phyloP scores from a whole-genome alignment of 2,329 filamentous ascomycete genomes.

The Bipolaris zeicola region DNA sequence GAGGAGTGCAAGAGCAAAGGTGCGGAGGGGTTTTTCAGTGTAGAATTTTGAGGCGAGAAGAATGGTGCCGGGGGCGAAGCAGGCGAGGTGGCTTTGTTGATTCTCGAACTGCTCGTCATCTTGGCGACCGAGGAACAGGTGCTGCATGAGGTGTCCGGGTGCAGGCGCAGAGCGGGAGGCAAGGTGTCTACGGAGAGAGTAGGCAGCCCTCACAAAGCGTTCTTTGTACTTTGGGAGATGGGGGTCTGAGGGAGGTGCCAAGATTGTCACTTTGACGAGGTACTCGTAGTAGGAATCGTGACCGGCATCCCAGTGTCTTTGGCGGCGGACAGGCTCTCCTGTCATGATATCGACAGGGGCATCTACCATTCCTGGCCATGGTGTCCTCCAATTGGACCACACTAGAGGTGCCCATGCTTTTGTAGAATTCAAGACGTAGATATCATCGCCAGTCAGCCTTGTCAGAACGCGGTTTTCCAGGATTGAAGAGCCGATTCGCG shows the following conservation, averaged over 20 bases:
- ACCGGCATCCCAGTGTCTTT: slow-evolving; percentile 52
- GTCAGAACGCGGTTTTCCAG: slow-evolving; percentile 53
- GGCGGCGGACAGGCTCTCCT: slow-evolving; percentile 46
- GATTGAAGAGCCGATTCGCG: slow-evolving; percentile 52
- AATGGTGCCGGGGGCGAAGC: slow-evolving; percentile 49
- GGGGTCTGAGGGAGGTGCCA: slow-evolving; percentile 46
- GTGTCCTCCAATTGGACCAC: slow-evolving; percentile 50
- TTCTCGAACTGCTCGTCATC: slow-evolving; percentile 45
- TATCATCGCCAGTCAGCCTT: slow-evolving; percentile 47
- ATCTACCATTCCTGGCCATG: slow-evolving; percentile 50
- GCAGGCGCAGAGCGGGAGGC: slow-evolving; percentile 45
- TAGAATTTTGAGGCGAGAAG: slow-evolving; percentile 48
- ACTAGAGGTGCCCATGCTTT: slow-evolving; percentile 54
- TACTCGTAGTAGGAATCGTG: slow-evolving; percentile 55
- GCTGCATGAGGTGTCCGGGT: slow-evolving; percentile 41
- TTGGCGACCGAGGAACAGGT: slow-evolving; percentile 49
- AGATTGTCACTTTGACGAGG: slow-evolving; percentile 49
- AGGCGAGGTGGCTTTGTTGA: slow-evolving; percentile 48
- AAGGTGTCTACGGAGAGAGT: slow-evolving; percentile 46
- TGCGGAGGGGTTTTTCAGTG: slow-evolving; percentile 38
- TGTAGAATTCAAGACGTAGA: slow-evolving; percentile 52
- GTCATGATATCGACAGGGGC: slow-evolving; percentile 53
- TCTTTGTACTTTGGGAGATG: slow-evolving; percentile 41
- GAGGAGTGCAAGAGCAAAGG: slow-evolving; percentile 48
- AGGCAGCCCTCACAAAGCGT: slow-evolving; percentile 43